These are phyloP conservation scores for Pythium coloratum DNA, from an alignment of 352 stramenopile species.

Conservation along the genomic window DNA sequence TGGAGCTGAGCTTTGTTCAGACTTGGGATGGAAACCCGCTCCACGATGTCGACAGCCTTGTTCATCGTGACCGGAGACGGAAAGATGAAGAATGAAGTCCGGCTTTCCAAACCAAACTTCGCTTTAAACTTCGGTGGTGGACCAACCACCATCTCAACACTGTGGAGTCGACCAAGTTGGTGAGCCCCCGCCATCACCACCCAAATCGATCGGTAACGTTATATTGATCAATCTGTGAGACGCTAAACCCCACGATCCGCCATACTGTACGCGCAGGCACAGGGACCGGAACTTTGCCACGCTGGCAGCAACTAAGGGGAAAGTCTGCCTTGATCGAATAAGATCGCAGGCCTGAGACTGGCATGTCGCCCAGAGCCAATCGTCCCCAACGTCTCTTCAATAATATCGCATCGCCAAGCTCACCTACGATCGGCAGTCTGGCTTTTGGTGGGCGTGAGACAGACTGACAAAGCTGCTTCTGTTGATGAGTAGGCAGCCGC, in stretches of 20 bases:
- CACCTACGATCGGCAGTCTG: no score
- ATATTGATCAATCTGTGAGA: no score
- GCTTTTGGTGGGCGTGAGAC: no score
- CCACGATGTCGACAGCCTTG: slow-evolving; percentile 26
- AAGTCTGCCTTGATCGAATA: slow-evolving; percentile 22
- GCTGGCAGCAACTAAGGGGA: neutral
- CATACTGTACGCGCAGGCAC: no score
- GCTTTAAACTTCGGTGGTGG: neutral
- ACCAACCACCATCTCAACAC: no score
- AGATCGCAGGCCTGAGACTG: neutral
- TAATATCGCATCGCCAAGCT: neutral
- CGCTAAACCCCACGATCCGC: no score
- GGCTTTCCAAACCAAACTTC: slow-evolving; percentile 17
- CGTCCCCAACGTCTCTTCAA: neutral
- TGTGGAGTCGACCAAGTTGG: neutral
- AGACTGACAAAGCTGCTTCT: no score
- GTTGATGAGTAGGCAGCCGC: no score
- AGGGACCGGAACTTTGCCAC: neutral
- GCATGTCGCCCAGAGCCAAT: slow-evolving; percentile 21
- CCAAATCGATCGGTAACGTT: neutral
- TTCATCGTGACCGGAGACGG: slow-evolving; percentile 18
- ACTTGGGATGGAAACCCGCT: slow-evolving; percentile 22
- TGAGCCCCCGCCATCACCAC: neutral
- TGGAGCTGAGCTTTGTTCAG: slow-evolving; percentile 23
- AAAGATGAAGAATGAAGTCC: slow-evolving; percentile 22